phyloP scores from a whole-genome alignment of 2,329 filamentous ascomycete species.

The Stagonosporopsis vannaccii region DNA sequence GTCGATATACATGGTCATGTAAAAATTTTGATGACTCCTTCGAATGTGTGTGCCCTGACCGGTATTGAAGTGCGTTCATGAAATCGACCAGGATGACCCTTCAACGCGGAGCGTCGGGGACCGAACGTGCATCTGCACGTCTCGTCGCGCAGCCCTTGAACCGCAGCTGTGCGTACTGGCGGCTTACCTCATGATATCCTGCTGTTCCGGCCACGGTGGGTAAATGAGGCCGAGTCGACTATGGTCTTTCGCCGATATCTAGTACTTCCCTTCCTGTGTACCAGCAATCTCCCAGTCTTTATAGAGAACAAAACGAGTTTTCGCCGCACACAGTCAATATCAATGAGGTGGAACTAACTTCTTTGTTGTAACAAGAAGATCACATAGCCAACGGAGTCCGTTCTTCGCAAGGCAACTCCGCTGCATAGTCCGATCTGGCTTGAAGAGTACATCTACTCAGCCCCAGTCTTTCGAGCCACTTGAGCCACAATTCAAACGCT shows the following conservation, averaged over 20 bases:
- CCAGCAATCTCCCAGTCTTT: not conserved
- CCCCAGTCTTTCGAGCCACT: not conserved
- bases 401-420: not conserved
- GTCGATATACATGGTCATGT: not conserved
- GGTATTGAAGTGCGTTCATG: not conserved
- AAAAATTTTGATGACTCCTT: not conserved
- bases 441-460: not conserved
- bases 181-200: not conserved
- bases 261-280: not conserved
- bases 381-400: slow-evolving; percentile 2
- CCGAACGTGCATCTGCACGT: not conserved
- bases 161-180: slow-evolving; percentile 3
- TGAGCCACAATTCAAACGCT: not conserved
- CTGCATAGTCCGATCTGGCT: slow-evolving; percentile 6
- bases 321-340: not conserved
- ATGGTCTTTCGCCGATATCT: not conserved
- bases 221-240: not conserved
- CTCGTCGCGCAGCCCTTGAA: not conserved
- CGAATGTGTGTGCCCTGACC: not conserved
- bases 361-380: not conserved
- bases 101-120: slow-evolving; percentile 1
- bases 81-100: not conserved
- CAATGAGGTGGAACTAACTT: not conserved
- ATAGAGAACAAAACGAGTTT: not conserved
- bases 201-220: not conserved